These are phyloP conservation scores for Colletotrichum horii DNA, from an alignment of 2,329 filamentous ascomycete species.

Conservation along the genomic window DNA sequence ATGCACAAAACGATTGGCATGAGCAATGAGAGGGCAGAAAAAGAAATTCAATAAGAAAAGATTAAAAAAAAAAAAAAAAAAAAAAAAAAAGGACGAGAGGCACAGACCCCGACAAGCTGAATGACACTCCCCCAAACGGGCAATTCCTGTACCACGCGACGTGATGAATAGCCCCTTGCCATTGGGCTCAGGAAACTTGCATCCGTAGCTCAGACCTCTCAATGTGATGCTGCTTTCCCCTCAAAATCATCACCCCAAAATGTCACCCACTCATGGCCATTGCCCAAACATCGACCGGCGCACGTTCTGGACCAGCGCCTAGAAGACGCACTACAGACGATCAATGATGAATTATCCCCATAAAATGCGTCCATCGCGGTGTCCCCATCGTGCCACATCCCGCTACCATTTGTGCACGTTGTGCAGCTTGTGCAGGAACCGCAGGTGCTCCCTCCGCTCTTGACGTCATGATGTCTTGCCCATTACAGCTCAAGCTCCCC, in stretches of 20 bases:
- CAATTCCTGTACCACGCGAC: background rate
- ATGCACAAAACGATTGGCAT: background rate
- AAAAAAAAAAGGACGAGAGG: background rate
- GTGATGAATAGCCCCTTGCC: background rate
- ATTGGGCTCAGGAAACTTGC: background rate
- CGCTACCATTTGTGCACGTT: background rate
- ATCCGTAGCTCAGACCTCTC: background rate
- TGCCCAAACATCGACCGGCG: background rate
- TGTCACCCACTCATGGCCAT: background rate
- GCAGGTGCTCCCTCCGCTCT: slow-evolving; percentile 5
- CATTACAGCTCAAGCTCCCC: slow-evolving; percentile 5
- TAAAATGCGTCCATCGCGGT: slow-evolving; percentile 2
- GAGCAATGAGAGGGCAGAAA: background rate
- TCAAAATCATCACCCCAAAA: background rate
- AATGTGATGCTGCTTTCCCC: background rate
- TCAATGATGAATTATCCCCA: slow-evolving; percentile 19
- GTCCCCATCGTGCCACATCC: slow-evolving; percentile 2
- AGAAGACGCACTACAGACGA: background rate
- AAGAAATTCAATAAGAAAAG: no score
- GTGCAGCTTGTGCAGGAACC: background rate
- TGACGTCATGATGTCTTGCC: slow-evolving; percentile 22
- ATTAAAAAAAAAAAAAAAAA: background rate
- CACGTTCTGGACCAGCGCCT: background rate
- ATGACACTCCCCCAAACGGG: background rate
- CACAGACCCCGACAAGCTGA: background rate